Conservation (phyloP, 495 filamentous ascomycete genomes). For the Lasiosphaeria ovina region DNA sequence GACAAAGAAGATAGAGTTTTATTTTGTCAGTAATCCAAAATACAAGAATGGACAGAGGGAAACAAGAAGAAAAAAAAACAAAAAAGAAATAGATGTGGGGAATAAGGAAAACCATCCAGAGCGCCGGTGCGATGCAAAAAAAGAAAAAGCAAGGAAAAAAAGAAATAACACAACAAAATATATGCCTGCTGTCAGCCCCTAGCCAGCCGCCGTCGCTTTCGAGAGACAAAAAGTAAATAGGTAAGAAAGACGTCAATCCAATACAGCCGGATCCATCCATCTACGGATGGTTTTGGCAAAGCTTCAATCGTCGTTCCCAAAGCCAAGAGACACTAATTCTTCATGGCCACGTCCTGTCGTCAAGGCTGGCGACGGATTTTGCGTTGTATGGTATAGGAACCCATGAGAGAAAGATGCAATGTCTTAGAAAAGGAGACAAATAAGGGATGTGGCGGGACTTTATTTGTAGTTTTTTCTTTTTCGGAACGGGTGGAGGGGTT, state of each 20-base stretch:
- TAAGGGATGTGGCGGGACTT: background rate
- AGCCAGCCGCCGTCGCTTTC: background rate
- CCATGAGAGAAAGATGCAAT: no score
- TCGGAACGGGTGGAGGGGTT: background rate
- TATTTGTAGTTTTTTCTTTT: background rate
- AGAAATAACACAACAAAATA: background rate
- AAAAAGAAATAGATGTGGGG: background rate
- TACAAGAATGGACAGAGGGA: constrained; percentile 1
- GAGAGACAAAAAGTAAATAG: background rate
- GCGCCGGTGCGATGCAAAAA: constrained; percentile 1
- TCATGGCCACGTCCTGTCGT: no score
- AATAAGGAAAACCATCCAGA: background rate
- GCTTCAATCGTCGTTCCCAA: no score
- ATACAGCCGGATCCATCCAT: no score
- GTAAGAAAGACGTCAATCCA: background rate
- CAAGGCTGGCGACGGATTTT: no score
- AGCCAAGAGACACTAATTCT: no score
- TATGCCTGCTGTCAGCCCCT: background rate
- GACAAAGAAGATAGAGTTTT: background rate
- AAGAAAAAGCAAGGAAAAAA: background rate
- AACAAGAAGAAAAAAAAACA: constrained; percentile 2
- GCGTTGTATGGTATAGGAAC: no score
- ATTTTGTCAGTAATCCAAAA: background rate
- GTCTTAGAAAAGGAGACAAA: background rate
- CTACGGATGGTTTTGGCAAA: no score